Conservation (phyloP, 441 rosid species). For the Kokia cookei region DNA sequence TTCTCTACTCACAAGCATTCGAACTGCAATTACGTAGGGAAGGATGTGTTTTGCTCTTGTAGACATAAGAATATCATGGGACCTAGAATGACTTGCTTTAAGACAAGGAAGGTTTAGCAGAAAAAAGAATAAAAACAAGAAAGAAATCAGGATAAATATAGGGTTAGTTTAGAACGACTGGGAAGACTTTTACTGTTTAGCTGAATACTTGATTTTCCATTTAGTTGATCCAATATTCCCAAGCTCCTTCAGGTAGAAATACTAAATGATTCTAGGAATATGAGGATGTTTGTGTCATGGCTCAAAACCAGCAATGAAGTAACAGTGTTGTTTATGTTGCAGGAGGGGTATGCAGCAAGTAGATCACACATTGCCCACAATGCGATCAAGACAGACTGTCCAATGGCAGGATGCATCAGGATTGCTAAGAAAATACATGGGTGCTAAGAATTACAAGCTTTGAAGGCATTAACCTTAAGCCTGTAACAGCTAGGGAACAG, state of each 20-base stretch:
- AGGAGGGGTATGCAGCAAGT: slow-evolving; percentile 77
- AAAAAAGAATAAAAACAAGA: too few species aligned
- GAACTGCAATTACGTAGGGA: neutral
- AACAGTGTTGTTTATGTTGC: slow-evolving; percentile 11
- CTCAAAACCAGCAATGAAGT: neutral
- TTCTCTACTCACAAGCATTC: neutral
- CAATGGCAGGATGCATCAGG: slow-evolving; percentile 55
- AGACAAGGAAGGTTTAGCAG: neutral
- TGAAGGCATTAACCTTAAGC: neutral
- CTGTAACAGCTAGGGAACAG: neutral
- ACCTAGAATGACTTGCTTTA: neutral
- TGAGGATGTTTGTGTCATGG: neutral
- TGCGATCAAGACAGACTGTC: slow-evolving; percentile 77
- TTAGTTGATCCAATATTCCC: neutral
- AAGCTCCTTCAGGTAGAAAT: neutral
- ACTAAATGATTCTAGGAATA: neutral
- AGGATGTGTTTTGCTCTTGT: neutral
- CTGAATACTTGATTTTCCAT: neutral
- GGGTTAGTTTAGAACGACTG: neutral
- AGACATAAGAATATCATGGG: neutral
- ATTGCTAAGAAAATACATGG: slow-evolving; percentile 40
- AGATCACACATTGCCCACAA: slow-evolving; percentile 70
- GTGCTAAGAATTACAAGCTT: slow-evolving; percentile 5
- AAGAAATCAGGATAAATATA: neutral
- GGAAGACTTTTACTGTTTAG: neutral